phyloP scores from a whole-genome alignment of 2,329 filamentous ascomycete species.

The Fusarium pilosicola region DNA sequence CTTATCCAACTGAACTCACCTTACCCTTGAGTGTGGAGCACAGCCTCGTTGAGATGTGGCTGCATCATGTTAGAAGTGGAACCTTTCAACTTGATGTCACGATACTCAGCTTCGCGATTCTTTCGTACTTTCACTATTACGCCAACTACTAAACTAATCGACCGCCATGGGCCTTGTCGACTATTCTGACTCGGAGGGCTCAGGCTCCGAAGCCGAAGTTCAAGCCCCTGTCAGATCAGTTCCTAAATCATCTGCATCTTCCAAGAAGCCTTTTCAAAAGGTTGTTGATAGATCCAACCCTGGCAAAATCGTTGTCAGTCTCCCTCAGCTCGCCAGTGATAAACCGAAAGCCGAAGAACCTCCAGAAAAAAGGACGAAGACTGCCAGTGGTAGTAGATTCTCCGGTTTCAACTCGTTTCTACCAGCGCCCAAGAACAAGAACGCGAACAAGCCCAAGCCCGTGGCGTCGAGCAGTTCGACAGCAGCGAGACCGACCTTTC shows the following conservation, averaged over 20 bases:
- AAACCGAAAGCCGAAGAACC: constrained; percentile 49
- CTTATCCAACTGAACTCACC: not conserved
- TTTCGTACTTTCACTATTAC: not conserved
- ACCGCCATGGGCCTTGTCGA: constrained; percentile 79
- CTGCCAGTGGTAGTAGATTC: constrained; percentile 69
- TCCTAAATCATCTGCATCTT: constrained; percentile 49
- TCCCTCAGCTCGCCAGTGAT: constrained; percentile 66
- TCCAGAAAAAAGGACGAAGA: constrained; percentile 76
- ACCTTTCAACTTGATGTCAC: constrained; percentile 7
- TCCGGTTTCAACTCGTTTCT: constrained; percentile 87
- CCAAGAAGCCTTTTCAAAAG: constrained; percentile 77
- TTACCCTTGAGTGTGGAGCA: constrained; percentile 1
- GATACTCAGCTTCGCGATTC: constrained; percentile 19
- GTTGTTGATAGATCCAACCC: constrained; percentile 84
- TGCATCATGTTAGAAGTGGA: constrained; percentile 31
- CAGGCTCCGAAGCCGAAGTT: constrained; percentile 66
- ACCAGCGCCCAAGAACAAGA: constrained; percentile 86
- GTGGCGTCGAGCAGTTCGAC: constrained; percentile 36
- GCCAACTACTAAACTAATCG: not conserved
- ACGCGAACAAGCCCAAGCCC: constrained; percentile 51
- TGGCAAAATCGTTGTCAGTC: constrained; percentile 83
- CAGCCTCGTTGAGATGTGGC: constrained; percentile 40
- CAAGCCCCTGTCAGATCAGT: constrained; percentile 43
- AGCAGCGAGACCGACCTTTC: constrained; percentile 56
- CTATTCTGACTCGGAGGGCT: constrained; percentile 88